Percentiles rank a stretch among this genome's conserved stretches.
phyloP scores from a whole-genome alignment of 495 filamentous ascomycete genomes.

The Aspergillus saccharolyticus region DNA sequence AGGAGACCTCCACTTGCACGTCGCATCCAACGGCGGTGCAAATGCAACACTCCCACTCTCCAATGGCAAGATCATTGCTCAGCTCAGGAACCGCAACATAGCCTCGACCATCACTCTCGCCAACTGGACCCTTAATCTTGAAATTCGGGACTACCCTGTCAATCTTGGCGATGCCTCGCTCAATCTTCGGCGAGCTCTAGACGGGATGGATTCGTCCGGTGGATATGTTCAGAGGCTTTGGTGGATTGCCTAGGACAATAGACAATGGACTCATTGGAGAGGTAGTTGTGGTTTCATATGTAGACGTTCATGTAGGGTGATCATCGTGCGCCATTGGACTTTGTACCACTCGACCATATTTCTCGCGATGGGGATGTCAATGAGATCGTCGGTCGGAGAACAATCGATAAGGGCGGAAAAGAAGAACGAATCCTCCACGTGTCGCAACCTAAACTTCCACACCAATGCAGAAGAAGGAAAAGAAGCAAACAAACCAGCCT shows the following conservation, averaged over 20 bases:
- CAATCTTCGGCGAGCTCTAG: constrained; percentile 11
- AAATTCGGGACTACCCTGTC: constrained; percentile 34
- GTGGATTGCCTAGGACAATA: constrained; percentile 1
- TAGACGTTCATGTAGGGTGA: background rate
- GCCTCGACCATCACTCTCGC: constrained; percentile 18
- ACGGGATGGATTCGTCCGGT: background rate
- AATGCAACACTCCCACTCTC: constrained; percentile 19
- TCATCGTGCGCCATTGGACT: no score
- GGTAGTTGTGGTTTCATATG: constrained; percentile 13
- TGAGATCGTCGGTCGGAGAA: no score
- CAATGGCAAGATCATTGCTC: constrained; percentile 20
- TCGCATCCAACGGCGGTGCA: constrained; percentile 8
- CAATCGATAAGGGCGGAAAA: no score
- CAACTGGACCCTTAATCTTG: constrained; percentile 40
- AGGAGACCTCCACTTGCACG: constrained; percentile 13
- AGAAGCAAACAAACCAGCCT: no score
- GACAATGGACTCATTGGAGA: constrained; percentile 17
- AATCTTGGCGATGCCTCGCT: constrained; percentile 27
- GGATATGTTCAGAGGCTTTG: background rate
- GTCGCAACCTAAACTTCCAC: no score
- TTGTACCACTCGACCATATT: no score
- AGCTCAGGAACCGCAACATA: constrained; percentile 9
- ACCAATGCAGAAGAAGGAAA: no score
- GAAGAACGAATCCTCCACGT: no score
- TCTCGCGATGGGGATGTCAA: no score